Base-by-base conservation (phyloP, 2,329 filamentous ascomycete species). In the Amauroascus niger region DNA sequence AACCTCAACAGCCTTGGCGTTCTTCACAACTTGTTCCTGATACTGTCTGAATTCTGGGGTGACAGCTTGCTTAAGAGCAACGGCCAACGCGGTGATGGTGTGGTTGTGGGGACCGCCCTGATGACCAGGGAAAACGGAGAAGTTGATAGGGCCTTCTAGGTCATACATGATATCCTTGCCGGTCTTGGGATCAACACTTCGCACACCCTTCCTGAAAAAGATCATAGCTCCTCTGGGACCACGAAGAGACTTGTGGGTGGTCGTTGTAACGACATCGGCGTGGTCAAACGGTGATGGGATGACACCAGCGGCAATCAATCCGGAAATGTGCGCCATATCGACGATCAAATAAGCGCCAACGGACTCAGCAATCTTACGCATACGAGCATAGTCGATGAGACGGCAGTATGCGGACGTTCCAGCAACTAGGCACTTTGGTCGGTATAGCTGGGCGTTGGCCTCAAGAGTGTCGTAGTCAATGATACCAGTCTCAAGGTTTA, bases 101-200 rank as follows among this genome's bases (percentile, higher is more conserved):
- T 98, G 93, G 76, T 98, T 98, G 75, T 98, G 93, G 52, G 93
- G 93, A 22, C 93, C 93, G 68, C 93, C 93, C 71, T 98, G 93
- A 73, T 98, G 93, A 54, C 93, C 93, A 14, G 93, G 93, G 78
- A 98, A 98, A 57, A 98, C 93, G 53, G 91, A 95, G 63, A 83
- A 81, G 75, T 98, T 98, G 75, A 98, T 98, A 53, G 90, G 87
- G 26, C 79, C 80, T 71, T 97, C 93, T 40, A 98, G 84, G 65
- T 96, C 84, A 74, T 96, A 98, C 67, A 87, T 72, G 62, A 86
- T 83, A 65, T 95, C 83, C 69, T 86, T 84, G 66, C 89, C 90
- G 47, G 85, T 88, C 79, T 95, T 95, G 57, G 84, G 74, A 69
- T 95, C 86, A 50, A 84, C 82, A 68, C 81, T 83, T 62, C 91